Base-by-base conservation (phyloP, 371 early-diverging fungal species). In the Mucor plumbeus region DNA sequence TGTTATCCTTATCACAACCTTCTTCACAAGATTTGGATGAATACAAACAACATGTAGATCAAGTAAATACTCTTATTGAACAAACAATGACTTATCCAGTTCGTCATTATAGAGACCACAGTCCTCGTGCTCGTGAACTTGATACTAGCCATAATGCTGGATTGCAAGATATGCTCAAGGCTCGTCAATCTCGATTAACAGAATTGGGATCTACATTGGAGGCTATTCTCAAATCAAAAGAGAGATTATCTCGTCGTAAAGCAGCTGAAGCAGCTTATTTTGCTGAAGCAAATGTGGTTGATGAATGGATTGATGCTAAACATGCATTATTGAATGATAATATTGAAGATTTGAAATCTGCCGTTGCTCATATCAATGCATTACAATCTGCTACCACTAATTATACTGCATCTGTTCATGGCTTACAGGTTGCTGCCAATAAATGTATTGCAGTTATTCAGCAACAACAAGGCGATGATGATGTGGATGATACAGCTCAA, bases 231-330 rank as follows among this genome's bases (percentile, higher is more conserved):
- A 64, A 79, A 36, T 68, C 77, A 2, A 75, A 73, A 21, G 73
- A 79, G 56, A 47, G 72, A 4, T 57, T 73, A 7, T 76, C 79
- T 9, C 74, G 78, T 53, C 71, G 76, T 14, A 68, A 71, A 19
- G 77, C 77, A 31, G 74, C 77, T 0, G 73, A 75, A 14, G 72
- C 71, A n/a, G 65, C 76, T 8, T 83, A 78, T 11, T 40, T 71
- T 31, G 58, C 71, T 1, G 80, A 83, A 55, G 79, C 76, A 1
- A 41, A 50, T 7, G 67, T 44, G n/a, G 69, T 79, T 14, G 41
- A 68, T 11, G 73, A 63, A 38, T 83, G 83, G 83, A 79, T 80
- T 4, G 19, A 59, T 36, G 34, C 56, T 11, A 64, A 65, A 34
- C 17, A 50, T 17, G 10, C 2, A 2, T 33, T 7, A 15, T 14